These are phyloP conservation scores for Pseudogymnoascus sp. DNA, from an alignment of 2,329 filamentous ascomycete genomes.

Conservation along the genomic window DNA sequence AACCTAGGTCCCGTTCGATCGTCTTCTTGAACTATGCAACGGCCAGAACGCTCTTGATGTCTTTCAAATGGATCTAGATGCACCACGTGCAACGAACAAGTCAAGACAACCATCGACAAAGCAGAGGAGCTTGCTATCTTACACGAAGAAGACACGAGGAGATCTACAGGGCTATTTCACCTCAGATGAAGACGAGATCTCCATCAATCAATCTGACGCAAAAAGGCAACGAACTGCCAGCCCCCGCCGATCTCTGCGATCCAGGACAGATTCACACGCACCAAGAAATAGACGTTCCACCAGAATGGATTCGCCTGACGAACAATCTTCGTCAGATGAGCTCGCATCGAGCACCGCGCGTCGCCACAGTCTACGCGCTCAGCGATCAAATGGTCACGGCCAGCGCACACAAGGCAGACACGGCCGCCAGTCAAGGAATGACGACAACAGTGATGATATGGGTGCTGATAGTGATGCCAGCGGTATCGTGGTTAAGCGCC, in stretches of 20 bases:
- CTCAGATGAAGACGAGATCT: neutral
- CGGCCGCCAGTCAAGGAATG: neutral
- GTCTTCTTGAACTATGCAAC: slow-evolving; percentile 38
- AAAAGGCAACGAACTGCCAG: neutral
- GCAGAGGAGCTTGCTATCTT: slow-evolving; percentile 16
- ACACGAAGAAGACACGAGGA: neutral
- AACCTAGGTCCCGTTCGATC: slow-evolving; percentile 37
- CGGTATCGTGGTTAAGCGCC: neutral
- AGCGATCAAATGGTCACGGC: neutral
- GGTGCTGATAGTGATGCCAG: neutral
- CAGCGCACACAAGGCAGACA: neutral
- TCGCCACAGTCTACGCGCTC: neutral
- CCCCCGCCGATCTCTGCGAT: neutral
- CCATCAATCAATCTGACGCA: neutral
- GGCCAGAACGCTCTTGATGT: slow-evolving; percentile 38
- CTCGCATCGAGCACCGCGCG: neutral
- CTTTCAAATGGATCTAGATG: slow-evolving; percentile 27
- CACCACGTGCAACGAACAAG: slow-evolving; percentile 8
- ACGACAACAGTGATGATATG: neutral
- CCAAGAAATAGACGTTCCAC: neutral
- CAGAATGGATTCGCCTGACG: neutral
- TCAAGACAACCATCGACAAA: slow-evolving; percentile 7
- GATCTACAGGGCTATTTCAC: neutral
- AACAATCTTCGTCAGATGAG: neutral
- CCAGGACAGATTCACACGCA: neutral